Base-by-base conservation (phyloP, 306 rosid genomes). In the Neltuma alba region DNA sequence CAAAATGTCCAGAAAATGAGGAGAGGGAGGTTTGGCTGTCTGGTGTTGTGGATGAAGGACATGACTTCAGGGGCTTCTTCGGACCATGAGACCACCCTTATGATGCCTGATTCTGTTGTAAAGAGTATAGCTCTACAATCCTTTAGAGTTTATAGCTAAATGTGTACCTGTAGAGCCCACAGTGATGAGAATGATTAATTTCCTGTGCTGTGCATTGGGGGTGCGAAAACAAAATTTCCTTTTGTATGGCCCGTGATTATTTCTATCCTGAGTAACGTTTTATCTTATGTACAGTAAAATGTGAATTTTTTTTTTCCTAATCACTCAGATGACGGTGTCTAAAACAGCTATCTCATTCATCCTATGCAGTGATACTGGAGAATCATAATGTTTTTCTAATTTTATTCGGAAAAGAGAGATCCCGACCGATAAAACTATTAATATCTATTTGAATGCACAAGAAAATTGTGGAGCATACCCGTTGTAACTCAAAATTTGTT, bases 1-100 rank as follows among this genome's bases (percentile, higher is more conserved):
- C 61, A 94, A 91, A 84, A 78, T 91, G 76, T 92, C 86, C 65
- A 84, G 92, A 81, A 85, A 79, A 78, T 91, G 91, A 89, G 78
- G 87, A 31, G 52, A 40, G 20, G 34, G 6, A 14, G 38, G 30
- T 41, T 42, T 45, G 33, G 72, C 78, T 33, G 41, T 42, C 70
- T 18, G 14, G 48, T 40, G 70, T 82, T 77, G 52, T 48, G 48
- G 55, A 54, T 72, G 23, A 61, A 73, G 60, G 60, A 64, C 70
- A 25, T 27, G 61, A 58, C 69, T 38, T 9, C 52, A 70, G 36
- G 63, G 76, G 2, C 34, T 6, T 64, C 52, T 41, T 50, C 74
- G 27, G 65, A 70, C 63, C 60, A 63, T 36, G 47, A 27, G 66
- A 61, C 64, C 54, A 68, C 38, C 34, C 20, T 27, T 48, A 16